A percentile compares a stretch with the other conserved stretches of the same genome.
Evolutionary conservation across 257 asterid species (phyloP).

Genomic region (Buddleja alternifolia): DNA sequence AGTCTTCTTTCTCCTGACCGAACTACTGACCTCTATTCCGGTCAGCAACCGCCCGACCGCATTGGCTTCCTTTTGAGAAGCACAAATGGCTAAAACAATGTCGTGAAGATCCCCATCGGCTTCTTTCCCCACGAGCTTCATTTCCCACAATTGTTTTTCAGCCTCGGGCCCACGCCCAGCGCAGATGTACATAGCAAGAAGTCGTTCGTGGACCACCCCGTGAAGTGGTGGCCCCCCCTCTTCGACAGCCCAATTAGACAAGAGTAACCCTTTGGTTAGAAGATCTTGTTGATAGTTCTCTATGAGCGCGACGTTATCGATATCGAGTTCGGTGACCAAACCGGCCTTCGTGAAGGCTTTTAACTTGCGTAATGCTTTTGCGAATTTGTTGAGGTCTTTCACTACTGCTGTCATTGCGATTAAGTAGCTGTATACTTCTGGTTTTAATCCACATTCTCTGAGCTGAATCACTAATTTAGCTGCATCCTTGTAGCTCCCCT

Average conservation of each 20-base stretch:
- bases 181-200: conserved; percentile 86
- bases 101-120: conserved; percentile 77
- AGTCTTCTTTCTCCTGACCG: conserved; percentile 63
- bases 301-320: conserved; percentile 45
- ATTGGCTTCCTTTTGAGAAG: conserved; percentile 66
- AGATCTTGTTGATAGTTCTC: conserved; percentile 71
- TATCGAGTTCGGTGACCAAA: conserved; percentile 61
- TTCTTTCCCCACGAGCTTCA: conserved; percentile 76
- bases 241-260: conserved; percentile 66
- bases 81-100: conserved; percentile 93
- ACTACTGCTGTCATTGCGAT: conserved; percentile 94
- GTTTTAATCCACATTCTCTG: conserved; percentile 72
- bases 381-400: conserved; percentile 87
- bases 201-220: conserved; percentile 79
- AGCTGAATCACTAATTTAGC: conserved; percentile 72
- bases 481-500: conserved; percentile 75
- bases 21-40: conserved; percentile 58
- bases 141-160: conserved; percentile 85
- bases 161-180: conserved; percentile 87
- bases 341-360: conserved; percentile 66
- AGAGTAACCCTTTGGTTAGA: conserved; percentile 53
- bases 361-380: conserved; percentile 78
- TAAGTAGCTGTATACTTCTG: conserved; percentile 85
- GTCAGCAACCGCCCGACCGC: conserved; percentile 71
- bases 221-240: conserved; percentile 66